Evolutionary conservation across 2,329 filamentous ascomycete species (phyloP).

Genomic region (Xylaria sp.): DNA sequence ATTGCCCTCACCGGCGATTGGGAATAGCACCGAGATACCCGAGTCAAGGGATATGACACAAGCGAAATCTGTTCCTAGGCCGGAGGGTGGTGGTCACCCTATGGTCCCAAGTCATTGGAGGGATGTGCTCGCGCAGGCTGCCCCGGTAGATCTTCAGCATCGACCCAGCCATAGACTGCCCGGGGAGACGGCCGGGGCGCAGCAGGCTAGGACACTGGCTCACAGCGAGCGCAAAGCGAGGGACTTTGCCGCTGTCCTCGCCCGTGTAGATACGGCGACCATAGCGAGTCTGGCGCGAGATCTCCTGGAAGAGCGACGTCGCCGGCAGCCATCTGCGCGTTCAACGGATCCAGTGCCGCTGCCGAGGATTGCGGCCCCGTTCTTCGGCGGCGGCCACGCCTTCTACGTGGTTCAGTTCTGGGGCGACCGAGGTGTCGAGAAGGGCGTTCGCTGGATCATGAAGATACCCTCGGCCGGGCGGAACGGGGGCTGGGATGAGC

Average conservation of each 20-base stretch:
- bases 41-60: background rate
- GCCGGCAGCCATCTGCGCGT: background rate
- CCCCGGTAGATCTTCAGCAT: conserved; percentile 21
- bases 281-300: conserved; percentile 37
- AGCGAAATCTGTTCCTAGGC: no score
- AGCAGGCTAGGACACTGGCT: background rate
- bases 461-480: conserved; percentile 44
- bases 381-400: conserved; percentile 42
- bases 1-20: background rate
- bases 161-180: background rate
- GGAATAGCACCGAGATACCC: background rate
- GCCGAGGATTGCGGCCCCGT: conserved; percentile 34
- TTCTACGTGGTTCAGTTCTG: conserved; percentile 42
- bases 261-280: conserved; percentile 38
- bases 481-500: conserved; percentile 39
- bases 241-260: conserved; percentile 39
- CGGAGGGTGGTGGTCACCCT: no score
- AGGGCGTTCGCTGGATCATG: conserved; percentile 40
- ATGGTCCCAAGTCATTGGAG: background rate
- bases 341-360: conserved; percentile 22
- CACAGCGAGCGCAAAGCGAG: conserved; percentile 19
- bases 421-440: conserved; percentile 1
- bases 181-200: conserved; percentile 1
- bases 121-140: conserved; percentile 21
- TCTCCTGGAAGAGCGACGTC: conserved; percentile 35